Evolutionary conservation across 768 basidiomycete genomes (phyloP).

Genomic region (Collybia sp.): DNA sequence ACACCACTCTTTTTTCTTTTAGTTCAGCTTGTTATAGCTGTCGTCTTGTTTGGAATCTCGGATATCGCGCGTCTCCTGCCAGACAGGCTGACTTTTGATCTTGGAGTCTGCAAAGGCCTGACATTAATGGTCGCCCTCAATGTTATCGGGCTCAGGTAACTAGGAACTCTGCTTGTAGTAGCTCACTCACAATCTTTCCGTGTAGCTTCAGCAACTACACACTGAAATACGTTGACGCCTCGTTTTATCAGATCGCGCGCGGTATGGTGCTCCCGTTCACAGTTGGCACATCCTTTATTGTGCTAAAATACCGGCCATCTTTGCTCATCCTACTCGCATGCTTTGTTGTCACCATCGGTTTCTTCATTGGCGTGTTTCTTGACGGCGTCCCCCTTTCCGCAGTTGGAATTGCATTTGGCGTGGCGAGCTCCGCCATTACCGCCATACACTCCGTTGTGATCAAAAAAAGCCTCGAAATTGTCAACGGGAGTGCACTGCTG

Average conservation of each 20-base stretch:
- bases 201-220: slow-evolving; percentile 86
- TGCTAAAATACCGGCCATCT: slow-evolving; percentile 76
- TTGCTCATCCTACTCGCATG: slow-evolving; percentile 72
- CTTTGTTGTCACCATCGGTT: slow-evolving; percentile 82
- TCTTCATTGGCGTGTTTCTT: slow-evolving; percentile 84
- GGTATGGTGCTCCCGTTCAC: slow-evolving; percentile 94
- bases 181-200: neutral
- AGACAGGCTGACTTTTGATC: slow-evolving; percentile 60
- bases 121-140: slow-evolving; percentile 73
- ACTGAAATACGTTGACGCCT: slow-evolving; percentile 90
- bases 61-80: slow-evolving; percentile 63
- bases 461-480: slow-evolving; percentile 77
- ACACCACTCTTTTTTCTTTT: slow-evolving; percentile 87
- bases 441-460: slow-evolving; percentile 92
- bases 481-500: slow-evolving; percentile 78
- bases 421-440: slow-evolving; percentile 81
- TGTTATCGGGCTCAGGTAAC: slow-evolving; percentile 77
- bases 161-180: neutral
- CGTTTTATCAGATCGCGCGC: slow-evolving; percentile 94
- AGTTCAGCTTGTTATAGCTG: slow-evolving; percentile 76
- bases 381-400: slow-evolving; percentile 57
- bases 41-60: slow-evolving; percentile 64
- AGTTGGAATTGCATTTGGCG: slow-evolving; percentile 75
- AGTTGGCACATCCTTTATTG: slow-evolving; percentile 76
- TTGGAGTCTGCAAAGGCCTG: slow-evolving; percentile 65